Evolutionary conservation across 768 basidiomycete species (phyloP), one percentile per base, ranked within the genome.

Genomic region (Thelephora ganbajun): DNA sequence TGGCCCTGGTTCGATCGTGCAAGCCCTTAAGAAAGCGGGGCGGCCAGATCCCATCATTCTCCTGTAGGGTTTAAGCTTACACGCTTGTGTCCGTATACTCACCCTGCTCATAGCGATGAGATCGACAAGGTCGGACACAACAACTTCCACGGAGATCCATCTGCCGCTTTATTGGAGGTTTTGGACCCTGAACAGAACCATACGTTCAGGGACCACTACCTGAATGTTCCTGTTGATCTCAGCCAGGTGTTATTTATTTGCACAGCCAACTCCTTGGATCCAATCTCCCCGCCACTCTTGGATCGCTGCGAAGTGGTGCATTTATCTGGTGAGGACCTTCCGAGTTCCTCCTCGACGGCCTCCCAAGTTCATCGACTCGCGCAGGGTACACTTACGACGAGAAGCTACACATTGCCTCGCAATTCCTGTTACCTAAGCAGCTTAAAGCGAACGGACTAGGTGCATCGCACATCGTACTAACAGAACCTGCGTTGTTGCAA

Each of bases 101-200:
- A 44, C 7, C 1, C 6, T 34, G 23, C 11, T n/a, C n/a, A 6
- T 46, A 68, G 65, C 7, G 93, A 96, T 57, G 93, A 96, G 62
- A 79, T 96, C 39, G 93, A 96, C 65, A 96, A 96, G 65, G 75
- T 90, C 47, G 83, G 83, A 0, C 80, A 83, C 48, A 83, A 75
- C 54, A 90, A 85, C 57, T 85, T 86, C 66, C 91, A 94, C 54
- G 92, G 92, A 0, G 91, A 94, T 60, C 92, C 92, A 12, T 79
- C 77, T 2, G 93, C 93, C 35, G 92, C 92, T 0, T 63, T 97
- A 50, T 66, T 97, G 3, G 92, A 97, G 57, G 90, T 93, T 0
- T 70, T 97, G 46, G 93, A 96, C 59, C 93, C 93, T 0, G 93
- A 96, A 60, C 90, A 94, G 62, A 93, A 92, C 52, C 75, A 84